Evolutionary conservation across 345 rosid genomes (phyloP).

Genomic region (Lumnitzera littorea): DNA sequence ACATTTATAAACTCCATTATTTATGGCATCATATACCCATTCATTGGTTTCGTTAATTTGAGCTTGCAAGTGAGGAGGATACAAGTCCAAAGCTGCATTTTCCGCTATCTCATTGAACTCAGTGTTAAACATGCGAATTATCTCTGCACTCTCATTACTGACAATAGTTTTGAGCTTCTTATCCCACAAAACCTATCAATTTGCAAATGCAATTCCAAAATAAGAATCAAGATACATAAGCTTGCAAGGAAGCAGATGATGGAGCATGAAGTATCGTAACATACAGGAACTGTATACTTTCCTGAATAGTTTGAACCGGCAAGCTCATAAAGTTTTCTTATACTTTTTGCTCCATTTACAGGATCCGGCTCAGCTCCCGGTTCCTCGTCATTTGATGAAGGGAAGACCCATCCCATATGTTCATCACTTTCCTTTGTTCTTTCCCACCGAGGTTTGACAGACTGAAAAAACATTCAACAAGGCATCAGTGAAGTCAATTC

Average conservation of each 20-base stretch:
- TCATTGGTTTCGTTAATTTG: constrained; percentile 32
- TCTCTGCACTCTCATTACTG: constrained; percentile 43
- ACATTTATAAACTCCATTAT: constrained; percentile 45
- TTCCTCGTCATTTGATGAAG: constrained; percentile 48
- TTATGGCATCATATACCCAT: constrained; percentile 31
- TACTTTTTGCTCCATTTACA: constrained; percentile 65
- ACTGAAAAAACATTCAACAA: constrained; percentile 28
- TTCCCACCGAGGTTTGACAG: constrained; percentile 83
- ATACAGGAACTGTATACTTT: constrained; percentile 85
- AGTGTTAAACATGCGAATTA: constrained; percentile 39
- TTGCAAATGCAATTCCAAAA: constrained; percentile 14
- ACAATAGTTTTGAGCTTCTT: constrained; percentile 45
- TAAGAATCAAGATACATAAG: constrained; percentile 2
- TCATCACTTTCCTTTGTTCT: constrained; percentile 77
- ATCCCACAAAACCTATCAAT: constrained; percentile 42
- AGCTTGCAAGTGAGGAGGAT: constrained; percentile 25
- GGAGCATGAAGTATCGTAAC: constrained; percentile 16
- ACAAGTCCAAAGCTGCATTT: constrained; percentile 37
- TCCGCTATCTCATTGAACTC: constrained; percentile 43
- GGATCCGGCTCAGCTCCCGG: constrained; percentile 71
- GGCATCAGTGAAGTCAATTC: not conserved
- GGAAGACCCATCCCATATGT: constrained; percentile 92
- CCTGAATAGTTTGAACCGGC: constrained; percentile 71
- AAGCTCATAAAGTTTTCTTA: constrained; percentile 73
- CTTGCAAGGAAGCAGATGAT: not conserved